Evolutionary conservation across 2,329 filamentous ascomycete genomes (phyloP).

Genomic region (Colletotrichum eremochloae): DNA sequence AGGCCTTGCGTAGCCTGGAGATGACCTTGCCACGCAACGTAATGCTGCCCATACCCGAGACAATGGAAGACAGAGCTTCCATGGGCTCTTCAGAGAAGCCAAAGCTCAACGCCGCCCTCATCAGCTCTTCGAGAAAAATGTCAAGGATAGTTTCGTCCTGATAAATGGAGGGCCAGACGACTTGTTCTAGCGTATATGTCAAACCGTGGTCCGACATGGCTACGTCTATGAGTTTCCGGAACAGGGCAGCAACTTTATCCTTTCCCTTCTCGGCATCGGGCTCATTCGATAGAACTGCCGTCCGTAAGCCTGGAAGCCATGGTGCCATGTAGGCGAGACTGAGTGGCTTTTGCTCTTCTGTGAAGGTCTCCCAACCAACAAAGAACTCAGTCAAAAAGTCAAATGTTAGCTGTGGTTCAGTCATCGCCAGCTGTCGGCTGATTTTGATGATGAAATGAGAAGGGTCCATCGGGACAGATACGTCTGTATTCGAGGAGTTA

Average conservation of each 20-base stretch:
- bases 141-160: conserved; percentile 76
- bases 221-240: conserved; percentile 76
- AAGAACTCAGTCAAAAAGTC: conserved; percentile 82
- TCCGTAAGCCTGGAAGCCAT: conserved; percentile 74
- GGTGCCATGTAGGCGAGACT: conserved; percentile 79
- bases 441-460: conserved; percentile 75
- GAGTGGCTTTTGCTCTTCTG: conserved; percentile 75
- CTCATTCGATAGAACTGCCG: conserved; percentile 70
- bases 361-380: conserved; percentile 78
- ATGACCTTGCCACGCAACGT: conserved; percentile 76
- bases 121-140: conserved; percentile 75
- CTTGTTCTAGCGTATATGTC: conserved; percentile 72
- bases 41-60: conserved; percentile 73
- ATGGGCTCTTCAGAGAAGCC: conserved; percentile 70
- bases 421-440: conserved; percentile 72
- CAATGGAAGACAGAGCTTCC: conserved; percentile 72
- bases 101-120: conserved; percentile 72
- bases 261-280: conserved; percentile 74
- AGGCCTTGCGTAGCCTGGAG: conserved; percentile 73
- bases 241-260: conserved; percentile 74
- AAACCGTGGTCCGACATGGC: conserved; percentile 72
- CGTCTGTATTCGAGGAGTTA: conserved; percentile 57
- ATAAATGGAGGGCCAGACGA: conserved; percentile 74
- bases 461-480: conserved; percentile 73
- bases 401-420: conserved; percentile 75